Base-by-base conservation (phyloP, 2,329 filamentous ascomycete genomes). In the Aspergillus sclerotialis region DNA sequence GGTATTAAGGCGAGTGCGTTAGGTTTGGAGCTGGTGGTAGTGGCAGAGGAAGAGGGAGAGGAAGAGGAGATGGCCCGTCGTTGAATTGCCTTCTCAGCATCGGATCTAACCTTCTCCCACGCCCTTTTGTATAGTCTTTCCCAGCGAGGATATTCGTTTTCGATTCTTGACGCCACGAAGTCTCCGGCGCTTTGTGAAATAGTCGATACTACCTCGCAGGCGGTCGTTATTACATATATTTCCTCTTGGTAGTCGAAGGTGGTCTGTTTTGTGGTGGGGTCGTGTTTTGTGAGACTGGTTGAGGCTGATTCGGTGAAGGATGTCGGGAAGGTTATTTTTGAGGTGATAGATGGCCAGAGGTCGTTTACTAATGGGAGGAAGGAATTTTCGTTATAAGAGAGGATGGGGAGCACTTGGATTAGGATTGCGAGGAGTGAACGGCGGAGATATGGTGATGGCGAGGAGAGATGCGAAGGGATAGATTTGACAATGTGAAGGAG, bases 311-410 rank as follows among this genome's bases (percentile, higher is more conserved):
- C 5, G 87, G 66, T n/a, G 72, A 69, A 2, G 82, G 65, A 52
- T 3, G 55, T 46, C n/a, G 62, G 57, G 21, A 59, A 52, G 12
- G 50, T 52, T 31, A 65, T 53, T 29, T 59, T 49, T 3, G 55
- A 46, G 9, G 57, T 56, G 4, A 94, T 66, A 5, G 93, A 82
- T 0, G 89, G 88, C 90, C 90, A 98, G 6, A 96, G 69, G 3
- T 83, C 81, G 59, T 96, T 92, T 47, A 96, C 79, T 0, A 96
- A 72, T 0, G 92, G 92, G 2, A 98, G 65, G 55, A 94, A 95
- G 0, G 79, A 77, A 41, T 89, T 80, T 54, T 94, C 84, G 45
- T 95, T 80, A 3, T 69, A 70, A 0, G 82, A 76, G 3, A 98
- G 74, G 1, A 84, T 73, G 1, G 81, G 76, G 4, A 82, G 75